Base-by-base conservation (phyloP, 306 rosid genomes). In the Erythrophleum fordii region DNA sequence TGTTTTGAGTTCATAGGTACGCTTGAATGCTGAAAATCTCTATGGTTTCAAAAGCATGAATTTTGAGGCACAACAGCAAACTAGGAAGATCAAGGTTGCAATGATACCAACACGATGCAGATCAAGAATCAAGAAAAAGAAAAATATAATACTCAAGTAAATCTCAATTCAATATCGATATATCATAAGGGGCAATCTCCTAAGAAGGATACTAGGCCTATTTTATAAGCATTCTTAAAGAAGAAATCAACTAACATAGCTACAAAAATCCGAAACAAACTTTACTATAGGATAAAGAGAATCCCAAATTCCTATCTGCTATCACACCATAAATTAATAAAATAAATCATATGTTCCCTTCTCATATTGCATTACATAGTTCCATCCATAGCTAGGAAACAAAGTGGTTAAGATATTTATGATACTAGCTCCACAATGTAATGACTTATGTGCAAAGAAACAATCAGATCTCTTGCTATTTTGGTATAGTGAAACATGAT, bases 341-440 rank as follows among this genome's bases (percentile, higher is more conserved):
- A 17, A 46, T 46, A n/a, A n/a, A n/a, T n/a, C n/a, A 12, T n/a
- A n/a, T n/a, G n/a, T n/a, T n/a, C n/a, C n/a, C n/a, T n/a, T n/a
- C n/a, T n/a, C n/a, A n/a, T n/a, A 12, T 11, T 46, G 51, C 18
- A 46, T 46, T 46, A 46, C 73, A 34, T 25, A 37, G 74, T 31
- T 25, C 31, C 58, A 62, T 28, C 8, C 39, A 73, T 18, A 18
- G 55, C 26, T 4, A 34, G 20, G 56, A n/a, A n/a, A n/a, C n/a
- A 51, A 60, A 51, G 61, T 62, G 44, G 46, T 52, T 29, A 37
- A 6, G 52, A 81, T 55, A 81, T 53, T 53, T 61, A 26, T 26
- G 20, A 62, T 16, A 62, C 35, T 23, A 37, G 6, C 8, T 5
- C 42, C 42, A 37, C 0, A 37, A 37, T 6, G 0, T 37, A 37